A percentile compares a stretch with the other conserved stretches of the same genome.
Evolutionary conservation across 2,329 filamentous ascomycete species (phyloP).

Genomic region (Purpureocillium lavendulum): DNA sequence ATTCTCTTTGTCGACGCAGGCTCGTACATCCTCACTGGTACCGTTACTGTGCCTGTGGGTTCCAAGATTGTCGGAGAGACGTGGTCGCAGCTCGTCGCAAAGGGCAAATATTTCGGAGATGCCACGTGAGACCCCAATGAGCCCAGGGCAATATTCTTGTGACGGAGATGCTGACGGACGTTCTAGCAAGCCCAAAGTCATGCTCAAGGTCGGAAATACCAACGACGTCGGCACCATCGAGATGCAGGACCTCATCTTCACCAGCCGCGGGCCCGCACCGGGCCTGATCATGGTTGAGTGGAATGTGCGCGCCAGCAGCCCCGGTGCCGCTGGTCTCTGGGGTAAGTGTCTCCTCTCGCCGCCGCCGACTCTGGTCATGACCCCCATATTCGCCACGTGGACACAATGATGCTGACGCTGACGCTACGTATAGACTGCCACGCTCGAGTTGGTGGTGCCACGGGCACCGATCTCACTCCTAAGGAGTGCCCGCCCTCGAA

Average conservation of each 20-base stretch:
- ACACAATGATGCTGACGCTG: conserved; percentile 29
- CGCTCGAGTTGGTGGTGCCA: conserved; percentile 62
- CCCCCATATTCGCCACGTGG: too few relatives aligned
- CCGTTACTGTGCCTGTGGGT: conserved; percentile 22
- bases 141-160: too few relatives aligned
- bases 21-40: conserved; percentile 28
- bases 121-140: background rate
- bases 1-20: conserved; percentile 30
- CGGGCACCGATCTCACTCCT: conserved; percentile 56
- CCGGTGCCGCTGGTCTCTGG: conserved; percentile 35
- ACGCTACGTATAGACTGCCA: conserved; percentile 47
- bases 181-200: conserved; percentile 39
- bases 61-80: conserved; percentile 27
- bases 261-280: conserved; percentile 54
- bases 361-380: too few relatives aligned
- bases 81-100: conserved; percentile 19
- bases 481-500: conserved; percentile 43
- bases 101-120: conserved; percentile 10
- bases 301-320: conserved; percentile 27
- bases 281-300: conserved; percentile 65
- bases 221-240: conserved; percentile 59
- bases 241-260: conserved; percentile 61
- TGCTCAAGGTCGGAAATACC: conserved; percentile 55
- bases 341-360: conserved; percentile 21
- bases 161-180: background rate